Evolutionary conservation across 148 eudicot genomes (phyloP).

Genomic region (Fagopyrum tataricum): DNA sequence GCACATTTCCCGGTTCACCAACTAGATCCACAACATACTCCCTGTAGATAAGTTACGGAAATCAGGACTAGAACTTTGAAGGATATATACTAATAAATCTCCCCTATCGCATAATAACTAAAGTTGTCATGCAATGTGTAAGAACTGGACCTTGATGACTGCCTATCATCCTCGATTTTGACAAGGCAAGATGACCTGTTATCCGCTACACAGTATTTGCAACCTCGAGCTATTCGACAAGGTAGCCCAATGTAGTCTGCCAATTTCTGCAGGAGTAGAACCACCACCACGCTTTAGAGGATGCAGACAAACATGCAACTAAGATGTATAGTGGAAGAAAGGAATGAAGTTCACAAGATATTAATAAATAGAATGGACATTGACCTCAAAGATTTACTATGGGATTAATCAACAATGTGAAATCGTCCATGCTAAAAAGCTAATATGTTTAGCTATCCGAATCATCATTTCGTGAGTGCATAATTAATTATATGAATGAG

Average conservation of each 20-base stretch:
- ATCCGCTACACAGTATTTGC: conserved; percentile 74
- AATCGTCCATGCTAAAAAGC: too few species aligned
- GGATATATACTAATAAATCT: not conserved
- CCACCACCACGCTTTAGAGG: too few species aligned
- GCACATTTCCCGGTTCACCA: conserved; percentile 74
- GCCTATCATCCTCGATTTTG: conserved; percentile 66
- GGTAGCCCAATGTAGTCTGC: conserved; percentile 92
- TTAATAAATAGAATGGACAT: too few species aligned
- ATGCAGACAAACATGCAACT: too few species aligned
- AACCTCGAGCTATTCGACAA: conserved; percentile 96
- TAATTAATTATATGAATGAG: too few species aligned
- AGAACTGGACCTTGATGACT: conserved; percentile 43
- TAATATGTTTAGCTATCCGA: too few species aligned
- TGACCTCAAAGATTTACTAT: too few species aligned
- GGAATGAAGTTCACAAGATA: too few species aligned
- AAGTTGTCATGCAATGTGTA: not conserved
- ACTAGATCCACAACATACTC: conserved; percentile 93
- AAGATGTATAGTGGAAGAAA: too few species aligned
- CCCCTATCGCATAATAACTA: not conserved
- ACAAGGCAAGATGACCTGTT: conserved; percentile 87
- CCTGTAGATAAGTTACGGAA: conserved; percentile 29
- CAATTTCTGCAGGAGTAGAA: conserved; percentile 43
- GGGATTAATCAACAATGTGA: too few species aligned
- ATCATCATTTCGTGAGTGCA: too few species aligned
- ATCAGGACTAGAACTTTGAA: not conserved